Evolutionary conservation across 345 rosid genomes (phyloP).

Genomic region (Bruguiera parviflora): DNA sequence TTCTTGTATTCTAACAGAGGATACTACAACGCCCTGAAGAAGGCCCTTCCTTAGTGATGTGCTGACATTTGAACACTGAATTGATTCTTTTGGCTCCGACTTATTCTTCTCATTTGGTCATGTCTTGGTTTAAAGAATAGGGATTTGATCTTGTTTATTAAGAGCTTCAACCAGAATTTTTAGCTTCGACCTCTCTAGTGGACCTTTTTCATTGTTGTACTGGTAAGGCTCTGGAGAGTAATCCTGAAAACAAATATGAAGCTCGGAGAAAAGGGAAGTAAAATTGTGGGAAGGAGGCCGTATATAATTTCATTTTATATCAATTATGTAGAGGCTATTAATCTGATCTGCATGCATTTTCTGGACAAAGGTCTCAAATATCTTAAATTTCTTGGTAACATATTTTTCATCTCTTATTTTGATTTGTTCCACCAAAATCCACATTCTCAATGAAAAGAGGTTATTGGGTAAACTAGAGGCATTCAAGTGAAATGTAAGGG

Average conservation of each 20-base stretch:
- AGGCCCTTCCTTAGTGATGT: background rate
- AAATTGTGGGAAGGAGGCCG: background rate
- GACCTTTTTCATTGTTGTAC: constrained; percentile 48
- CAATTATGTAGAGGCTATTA: constrained; percentile 13
- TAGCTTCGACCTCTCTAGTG: constrained; percentile 46
- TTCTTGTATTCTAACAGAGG: constrained; percentile 10
- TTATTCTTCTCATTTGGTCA: background rate
- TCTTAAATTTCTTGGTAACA: constrained; percentile 43
- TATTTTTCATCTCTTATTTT: no score
- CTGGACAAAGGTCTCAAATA: constrained; percentile 66
- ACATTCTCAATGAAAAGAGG: background rate
- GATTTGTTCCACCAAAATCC: no score
- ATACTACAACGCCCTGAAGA: background rate
- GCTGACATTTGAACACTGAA: no score
- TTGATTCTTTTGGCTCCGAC: no score
- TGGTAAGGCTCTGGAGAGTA: constrained; percentile 45
- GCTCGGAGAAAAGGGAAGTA: background rate
- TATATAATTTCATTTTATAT: background rate
- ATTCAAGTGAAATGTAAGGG: no score
- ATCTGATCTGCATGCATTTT: constrained; percentile 84
- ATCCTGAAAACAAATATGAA: constrained; percentile 25
- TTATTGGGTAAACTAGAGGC: background rate
- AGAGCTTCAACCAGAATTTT: constrained; percentile 42
- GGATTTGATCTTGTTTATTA: constrained; percentile 30
- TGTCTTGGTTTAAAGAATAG: constrained; percentile 33